Evolutionary conservation across 768 basidiomycete species (phyloP).

Genomic region (Mycena crocata): DNA sequence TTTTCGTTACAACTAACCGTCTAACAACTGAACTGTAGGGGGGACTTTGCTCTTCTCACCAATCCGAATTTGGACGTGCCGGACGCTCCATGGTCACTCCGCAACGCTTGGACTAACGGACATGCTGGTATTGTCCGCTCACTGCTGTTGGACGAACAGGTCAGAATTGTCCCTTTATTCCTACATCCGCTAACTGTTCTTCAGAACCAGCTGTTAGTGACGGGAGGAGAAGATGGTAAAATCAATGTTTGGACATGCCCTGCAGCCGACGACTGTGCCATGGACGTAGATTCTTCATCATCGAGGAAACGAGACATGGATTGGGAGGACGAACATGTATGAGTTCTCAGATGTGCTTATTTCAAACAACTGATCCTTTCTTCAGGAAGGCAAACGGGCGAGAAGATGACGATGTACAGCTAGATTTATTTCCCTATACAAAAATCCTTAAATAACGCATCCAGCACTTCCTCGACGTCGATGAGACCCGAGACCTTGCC

Average conservation of each 20-base stretch:
- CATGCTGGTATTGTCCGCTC: slow-evolving; percentile 70
- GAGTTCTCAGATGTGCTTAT: background rate
- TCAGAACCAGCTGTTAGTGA: slow-evolving; percentile 55
- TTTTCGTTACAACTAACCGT: background rate
- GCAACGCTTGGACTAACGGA: slow-evolving; percentile 64
- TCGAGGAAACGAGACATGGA: slow-evolving; percentile 38
- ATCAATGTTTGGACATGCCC: slow-evolving; percentile 55
- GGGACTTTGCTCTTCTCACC: slow-evolving; percentile 68
- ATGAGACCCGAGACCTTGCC: slow-evolving; percentile 86
- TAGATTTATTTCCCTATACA: slow-evolving; percentile 83
- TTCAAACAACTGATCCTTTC: background rate
- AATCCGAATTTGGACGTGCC: slow-evolving; percentile 51
- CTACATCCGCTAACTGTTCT: background rate
- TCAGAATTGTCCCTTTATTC: slow-evolving; percentile 33
- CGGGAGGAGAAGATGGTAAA: slow-evolving; percentile 64
- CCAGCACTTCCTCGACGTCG: slow-evolving; percentile 85
- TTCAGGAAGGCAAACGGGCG: slow-evolving; percentile 20
- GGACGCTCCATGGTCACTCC: slow-evolving; percentile 60
- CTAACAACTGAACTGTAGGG: slow-evolving; percentile 48
- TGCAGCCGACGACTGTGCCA: slow-evolving; percentile 31
- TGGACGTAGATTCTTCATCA: slow-evolving; percentile 42
- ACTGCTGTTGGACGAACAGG: slow-evolving; percentile 66
- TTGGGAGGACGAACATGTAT: slow-evolving; percentile 38
- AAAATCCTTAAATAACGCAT: slow-evolving; percentile 86
- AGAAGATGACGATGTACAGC: slow-evolving; percentile 3